Evolutionary conservation across 306 rosid species (phyloP), one percentile per base, ranked within the genome.

Genomic region (Urtica urens): DNA sequence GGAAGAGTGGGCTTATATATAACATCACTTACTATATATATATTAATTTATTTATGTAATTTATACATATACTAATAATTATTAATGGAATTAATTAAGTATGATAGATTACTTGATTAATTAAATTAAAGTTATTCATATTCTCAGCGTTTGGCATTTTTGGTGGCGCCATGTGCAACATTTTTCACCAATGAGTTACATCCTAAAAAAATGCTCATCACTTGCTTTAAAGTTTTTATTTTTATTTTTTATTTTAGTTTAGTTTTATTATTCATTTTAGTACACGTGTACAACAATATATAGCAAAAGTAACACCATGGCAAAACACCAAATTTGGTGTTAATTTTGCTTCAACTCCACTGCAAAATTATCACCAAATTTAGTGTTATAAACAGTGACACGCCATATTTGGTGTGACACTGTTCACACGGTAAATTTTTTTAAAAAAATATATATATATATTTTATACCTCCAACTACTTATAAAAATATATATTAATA

Each of bases 1-100:
- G 58, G 31, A 22, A 23, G 20, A 60, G 46, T 42, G 72, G 56
- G 70, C 50, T 72, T 80, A 62, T 80, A 80, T 72, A 83, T 19
- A 22, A 38, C 38, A 42, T 62, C 45, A 21, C 37, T 45, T 29
- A 34, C 34, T 18, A 34, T 23, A 21, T 13, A 11, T 31, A 4
- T 43, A 21, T 18, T 42, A 43, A 43, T 22, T 18, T 49, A 9
- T 19, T 38, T 8, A 38, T 49, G 9, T n/a, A 23, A 25, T 3
- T 16, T 5, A 16, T 4, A 41, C 23, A 44, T 7, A 19, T 21
- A 45, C n/a, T 38, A 7, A 38, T 38, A 38, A 7, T 0, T 7
- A 22, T 31, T 31, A 31, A 7, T 7, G 37, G 1, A 41, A 7
- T 31, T 31, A 31, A 0, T 31, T 31, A 31, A 7, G 37, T 31